Evolutionary conservation across 345 rosid genomes (phyloP).

Genomic region (Eucalyptus sideroxylon): DNA sequence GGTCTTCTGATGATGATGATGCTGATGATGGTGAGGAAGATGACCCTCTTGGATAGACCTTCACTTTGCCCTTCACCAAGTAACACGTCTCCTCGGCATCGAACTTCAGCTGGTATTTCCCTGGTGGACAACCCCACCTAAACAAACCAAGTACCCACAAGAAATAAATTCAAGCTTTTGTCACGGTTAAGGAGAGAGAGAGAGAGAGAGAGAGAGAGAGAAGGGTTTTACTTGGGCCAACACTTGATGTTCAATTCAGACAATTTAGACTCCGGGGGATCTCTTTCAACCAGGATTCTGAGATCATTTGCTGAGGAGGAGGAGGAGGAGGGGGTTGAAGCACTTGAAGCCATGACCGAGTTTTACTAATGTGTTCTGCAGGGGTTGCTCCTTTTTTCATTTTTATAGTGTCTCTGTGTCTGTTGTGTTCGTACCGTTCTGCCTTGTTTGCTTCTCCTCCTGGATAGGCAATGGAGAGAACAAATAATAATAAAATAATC

Average conservation of each 20-base stretch:
- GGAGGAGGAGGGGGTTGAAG: background rate
- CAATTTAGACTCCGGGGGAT: conserved; percentile 58
- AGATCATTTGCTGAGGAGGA: conserved; percentile 21
- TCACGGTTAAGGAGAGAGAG: background rate
- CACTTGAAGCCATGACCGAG: background rate
- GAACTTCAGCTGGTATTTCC: conserved; percentile 68
- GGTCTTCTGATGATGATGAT: background rate
- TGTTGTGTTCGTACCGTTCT: background rate
- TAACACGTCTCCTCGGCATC: conserved; percentile 91
- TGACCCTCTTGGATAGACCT: conserved; percentile 47
- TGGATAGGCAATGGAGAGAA: background rate
- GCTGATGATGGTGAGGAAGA: background rate
- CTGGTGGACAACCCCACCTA: conserved; percentile 93
- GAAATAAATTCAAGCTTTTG: background rate
- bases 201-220: background rate
- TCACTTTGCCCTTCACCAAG: conserved; percentile 72
- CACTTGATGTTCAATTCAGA: conserved; percentile 74
- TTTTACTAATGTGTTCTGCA: background rate
- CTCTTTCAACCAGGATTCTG: conserved; percentile 51
- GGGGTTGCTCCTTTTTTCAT: background rate
- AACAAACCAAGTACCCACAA: background rate
- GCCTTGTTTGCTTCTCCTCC: background rate
- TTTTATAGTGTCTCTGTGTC: background rate
- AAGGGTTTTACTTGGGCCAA: conserved; percentile 66
- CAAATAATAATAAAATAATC: background rate